Evolutionary conservation across 805 yeast species (phyloP).

Genomic region (Kodamaea laetipori): DNA sequence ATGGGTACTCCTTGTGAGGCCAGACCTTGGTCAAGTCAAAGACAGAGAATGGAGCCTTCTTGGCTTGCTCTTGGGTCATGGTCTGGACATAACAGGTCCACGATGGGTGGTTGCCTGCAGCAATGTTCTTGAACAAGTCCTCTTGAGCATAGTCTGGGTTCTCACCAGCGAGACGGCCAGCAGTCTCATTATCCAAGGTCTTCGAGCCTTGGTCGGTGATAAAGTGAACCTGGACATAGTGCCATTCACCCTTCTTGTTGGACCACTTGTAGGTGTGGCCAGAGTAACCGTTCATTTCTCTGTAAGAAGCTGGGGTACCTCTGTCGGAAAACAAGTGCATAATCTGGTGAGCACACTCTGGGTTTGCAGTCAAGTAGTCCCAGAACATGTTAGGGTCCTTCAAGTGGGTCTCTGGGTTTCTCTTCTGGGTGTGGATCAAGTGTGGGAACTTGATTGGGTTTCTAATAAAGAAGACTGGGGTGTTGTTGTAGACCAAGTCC

Average conservation of each 20-base stretch:
- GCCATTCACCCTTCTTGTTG: constrained; percentile 73
- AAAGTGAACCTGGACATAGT: constrained; percentile 77
- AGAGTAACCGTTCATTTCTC: constrained; percentile 83
- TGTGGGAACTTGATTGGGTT: constrained; percentile 66
- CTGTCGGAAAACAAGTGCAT: constrained; percentile 74
- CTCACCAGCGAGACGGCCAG: constrained; percentile 64
- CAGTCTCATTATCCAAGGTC: constrained; percentile 63
- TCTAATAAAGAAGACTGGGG: constrained; percentile 66
- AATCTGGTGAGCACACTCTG: constrained; percentile 75
- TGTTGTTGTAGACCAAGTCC: constrained; percentile 75
- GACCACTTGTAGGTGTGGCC: constrained; percentile 86
- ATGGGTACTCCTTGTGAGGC: constrained; percentile 59
- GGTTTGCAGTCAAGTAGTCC: constrained; percentile 77
- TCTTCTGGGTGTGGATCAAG: constrained; percentile 70
- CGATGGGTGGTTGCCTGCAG: constrained; percentile 73
- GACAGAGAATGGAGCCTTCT: constrained; percentile 74
- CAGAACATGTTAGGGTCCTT: constrained; percentile 82
- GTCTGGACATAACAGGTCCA: constrained; percentile 87
- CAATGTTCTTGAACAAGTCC: constrained; percentile 79
- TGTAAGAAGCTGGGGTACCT: constrained; percentile 75
- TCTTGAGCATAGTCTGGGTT: constrained; percentile 83
- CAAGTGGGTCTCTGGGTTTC: constrained; percentile 71
- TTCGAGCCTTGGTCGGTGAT: constrained; percentile 62
- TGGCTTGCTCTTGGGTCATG: constrained; percentile 82
- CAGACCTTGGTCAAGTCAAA: constrained; percentile 82